Evolutionary conservation across 2,329 filamentous ascomycete genomes (phyloP).

Genomic region (Penicillium italicum): DNA sequence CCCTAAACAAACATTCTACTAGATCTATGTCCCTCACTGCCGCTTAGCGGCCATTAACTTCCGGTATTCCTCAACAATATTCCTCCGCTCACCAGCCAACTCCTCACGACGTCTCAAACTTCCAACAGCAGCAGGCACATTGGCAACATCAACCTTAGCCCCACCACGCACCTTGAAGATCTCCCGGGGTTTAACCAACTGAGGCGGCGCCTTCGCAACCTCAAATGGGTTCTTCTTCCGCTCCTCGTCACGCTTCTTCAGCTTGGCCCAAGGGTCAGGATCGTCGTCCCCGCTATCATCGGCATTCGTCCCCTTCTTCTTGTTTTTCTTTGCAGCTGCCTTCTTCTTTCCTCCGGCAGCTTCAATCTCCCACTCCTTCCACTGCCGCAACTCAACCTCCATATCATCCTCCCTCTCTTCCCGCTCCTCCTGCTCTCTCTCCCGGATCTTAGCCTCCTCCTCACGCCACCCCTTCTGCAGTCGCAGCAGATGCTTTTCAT

Average conservation of each 20-base stretch:
- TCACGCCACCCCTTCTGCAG: conserved; percentile 58
- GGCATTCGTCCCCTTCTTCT: conserved; percentile 41
- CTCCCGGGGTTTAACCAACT: conserved; percentile 60
- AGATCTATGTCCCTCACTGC: conserved; percentile 13
- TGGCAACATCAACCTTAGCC: conserved; percentile 63
- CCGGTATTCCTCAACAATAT: conserved; percentile 71
- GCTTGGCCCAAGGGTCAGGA: conserved; percentile 72
- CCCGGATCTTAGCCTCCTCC: conserved; percentile 56
- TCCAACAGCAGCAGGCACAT: conserved; percentile 66
- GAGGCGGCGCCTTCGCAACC: conserved; percentile 72
- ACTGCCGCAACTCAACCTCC: conserved; percentile 60
- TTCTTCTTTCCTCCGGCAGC: conserved; percentile 49
- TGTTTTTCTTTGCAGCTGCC: conserved; percentile 37
- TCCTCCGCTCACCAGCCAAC: conserved; percentile 63
- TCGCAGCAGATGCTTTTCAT: conserved; percentile 71
- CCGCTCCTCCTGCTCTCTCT: conserved; percentile 73
- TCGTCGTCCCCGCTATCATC: conserved; percentile 58
- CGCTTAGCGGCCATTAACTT: conserved; percentile 62
- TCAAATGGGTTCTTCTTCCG: conserved; percentile 40
- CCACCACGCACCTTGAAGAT: conserved; percentile 64
- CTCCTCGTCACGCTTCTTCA: conserved; percentile 57
- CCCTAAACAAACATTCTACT: background rate
- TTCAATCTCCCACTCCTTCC: conserved; percentile 60
- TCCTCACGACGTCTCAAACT: conserved; percentile 71
- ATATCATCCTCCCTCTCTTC: conserved; percentile 62